Conservation (phyloP, 129 eudicot genomes). For the Escallonia rubra region DNA sequence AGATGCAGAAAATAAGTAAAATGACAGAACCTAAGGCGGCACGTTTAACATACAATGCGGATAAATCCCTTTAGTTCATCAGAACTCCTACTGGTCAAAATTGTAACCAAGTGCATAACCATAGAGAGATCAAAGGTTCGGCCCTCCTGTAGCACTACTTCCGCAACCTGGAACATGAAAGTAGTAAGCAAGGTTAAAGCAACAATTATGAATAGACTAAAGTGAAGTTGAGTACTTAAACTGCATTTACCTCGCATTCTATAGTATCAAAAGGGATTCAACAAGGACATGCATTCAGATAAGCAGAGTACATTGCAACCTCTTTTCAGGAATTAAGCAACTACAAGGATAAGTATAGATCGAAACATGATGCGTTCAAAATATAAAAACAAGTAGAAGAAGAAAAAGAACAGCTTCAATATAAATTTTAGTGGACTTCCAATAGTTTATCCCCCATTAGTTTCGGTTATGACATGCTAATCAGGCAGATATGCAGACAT, state of each 20-base stretch:
- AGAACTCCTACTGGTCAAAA: slow-evolving; percentile 51
- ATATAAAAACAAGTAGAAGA: no score
- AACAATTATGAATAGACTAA: not conserved
- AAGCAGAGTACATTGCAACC: not conserved
- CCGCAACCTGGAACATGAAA: slow-evolving; percentile 72
- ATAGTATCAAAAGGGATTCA: slow-evolving; percentile 1
- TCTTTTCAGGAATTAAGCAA: no score
- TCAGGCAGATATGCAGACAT: no score
- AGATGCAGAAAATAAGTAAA: not conserved
- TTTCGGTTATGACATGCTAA: no score
- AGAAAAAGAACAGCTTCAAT: no score
- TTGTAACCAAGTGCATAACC: slow-evolving; percentile 66
- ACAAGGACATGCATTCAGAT: not conserved
- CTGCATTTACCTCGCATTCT: not conserved
- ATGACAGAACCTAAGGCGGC: slow-evolving; percentile 6
- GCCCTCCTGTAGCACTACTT: slow-evolving; percentile 65
- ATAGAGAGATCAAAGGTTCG: slow-evolving; percentile 58
- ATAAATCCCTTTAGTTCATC: slow-evolving; percentile 75
- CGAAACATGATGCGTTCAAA: no score
- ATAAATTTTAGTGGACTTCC: no score
- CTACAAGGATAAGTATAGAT: no score
- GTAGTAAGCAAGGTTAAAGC: not conserved
- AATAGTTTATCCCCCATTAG: no score
- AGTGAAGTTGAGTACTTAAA: slow-evolving; percentile 3
- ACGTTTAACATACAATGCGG: slow-evolving; percentile 56